Evolutionary conservation across 169 alveolate species (phyloP).

Genomic region (Eimeria sp.): DNA sequence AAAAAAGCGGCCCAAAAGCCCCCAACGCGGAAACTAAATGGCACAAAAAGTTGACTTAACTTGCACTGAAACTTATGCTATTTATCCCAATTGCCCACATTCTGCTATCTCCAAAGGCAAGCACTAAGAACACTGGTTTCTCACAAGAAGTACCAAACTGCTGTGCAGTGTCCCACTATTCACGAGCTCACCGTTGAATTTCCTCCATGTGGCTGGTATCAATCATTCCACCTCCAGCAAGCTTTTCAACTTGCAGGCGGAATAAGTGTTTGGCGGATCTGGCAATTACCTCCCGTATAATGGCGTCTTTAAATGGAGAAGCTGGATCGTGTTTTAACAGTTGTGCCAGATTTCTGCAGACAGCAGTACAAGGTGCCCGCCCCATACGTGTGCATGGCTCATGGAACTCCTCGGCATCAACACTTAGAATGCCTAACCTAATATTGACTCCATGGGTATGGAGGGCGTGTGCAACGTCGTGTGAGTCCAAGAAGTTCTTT

Average conservation of each 20-base stretch:
- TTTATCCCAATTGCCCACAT: not conserved
- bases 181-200: conserved; percentile 60
- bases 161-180: not conserved
- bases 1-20: not conserved
- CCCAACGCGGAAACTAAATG: not conserved
- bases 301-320: conserved; percentile 71
- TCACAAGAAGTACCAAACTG: not conserved
- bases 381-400: not conserved
- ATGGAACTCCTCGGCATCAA: not conserved
- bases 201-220: conserved; percentile 74
- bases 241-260: conserved; percentile 75
- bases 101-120: not conserved
- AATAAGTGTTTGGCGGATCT: conserved; percentile 81
- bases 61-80: not conserved
- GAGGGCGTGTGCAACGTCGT: conserved; percentile 74
- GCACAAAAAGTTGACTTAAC: not conserved
- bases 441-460: conserved; percentile 80
- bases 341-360: conserved; percentile 69
- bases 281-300: conserved; percentile 79
- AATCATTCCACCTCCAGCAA: conserved; percentile 25
- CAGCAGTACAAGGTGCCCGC: not conserved
- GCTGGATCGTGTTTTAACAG: conserved; percentile 46
- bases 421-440: not conserved
- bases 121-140: not conserved
- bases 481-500: conserved; percentile 67